These are phyloP conservation scores for Penicillium herquei DNA, from an alignment of 495 filamentous ascomycete genomes.

Conservation along the genomic window DNA sequence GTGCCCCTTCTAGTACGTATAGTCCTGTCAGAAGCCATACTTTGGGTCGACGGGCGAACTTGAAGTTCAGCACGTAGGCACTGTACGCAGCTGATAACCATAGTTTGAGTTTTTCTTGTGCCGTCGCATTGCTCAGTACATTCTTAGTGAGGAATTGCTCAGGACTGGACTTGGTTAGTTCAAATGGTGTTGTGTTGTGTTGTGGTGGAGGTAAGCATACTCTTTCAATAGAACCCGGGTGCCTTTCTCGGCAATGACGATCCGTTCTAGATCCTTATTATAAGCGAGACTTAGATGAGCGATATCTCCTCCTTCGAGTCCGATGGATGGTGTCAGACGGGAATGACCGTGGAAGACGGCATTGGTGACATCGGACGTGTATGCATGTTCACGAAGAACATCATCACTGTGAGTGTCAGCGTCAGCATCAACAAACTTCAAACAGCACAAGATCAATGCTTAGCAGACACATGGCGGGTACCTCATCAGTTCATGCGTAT, in stretches of 20 bases:
- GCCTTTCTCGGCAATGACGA: constrained; percentile 21
- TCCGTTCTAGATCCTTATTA: constrained; percentile 22
- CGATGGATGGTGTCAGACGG: constrained; percentile 14
- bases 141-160: constrained; percentile 19
- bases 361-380: constrained; percentile 16
- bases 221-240: constrained; percentile 22
- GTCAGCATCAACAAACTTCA: neutral
- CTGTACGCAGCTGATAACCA: constrained; percentile 28
- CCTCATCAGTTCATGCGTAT: constrained; percentile 21
- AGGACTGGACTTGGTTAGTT: constrained; percentile 12
- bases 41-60: constrained; percentile 28
- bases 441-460: neutral
- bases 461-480: constrained; percentile 2
- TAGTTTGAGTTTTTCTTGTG: constrained; percentile 22
- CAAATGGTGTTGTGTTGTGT: neutral
- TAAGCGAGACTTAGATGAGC: constrained; percentile 26
- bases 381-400: constrained; percentile 18
- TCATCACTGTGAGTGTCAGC: constrained; percentile 11
- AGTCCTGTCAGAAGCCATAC: constrained; percentile 26
- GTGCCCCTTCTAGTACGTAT: constrained; percentile 20
- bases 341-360: constrained; percentile 19
- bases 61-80: constrained; percentile 22
- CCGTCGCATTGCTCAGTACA: constrained; percentile 16
- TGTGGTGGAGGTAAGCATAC: constrained; percentile 5
- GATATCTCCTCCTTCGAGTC: constrained; percentile 22